Evolutionary conservation across 1,139 yeast genomes (phyloP).

Genomic region (Scheffersomyces titani): DNA sequence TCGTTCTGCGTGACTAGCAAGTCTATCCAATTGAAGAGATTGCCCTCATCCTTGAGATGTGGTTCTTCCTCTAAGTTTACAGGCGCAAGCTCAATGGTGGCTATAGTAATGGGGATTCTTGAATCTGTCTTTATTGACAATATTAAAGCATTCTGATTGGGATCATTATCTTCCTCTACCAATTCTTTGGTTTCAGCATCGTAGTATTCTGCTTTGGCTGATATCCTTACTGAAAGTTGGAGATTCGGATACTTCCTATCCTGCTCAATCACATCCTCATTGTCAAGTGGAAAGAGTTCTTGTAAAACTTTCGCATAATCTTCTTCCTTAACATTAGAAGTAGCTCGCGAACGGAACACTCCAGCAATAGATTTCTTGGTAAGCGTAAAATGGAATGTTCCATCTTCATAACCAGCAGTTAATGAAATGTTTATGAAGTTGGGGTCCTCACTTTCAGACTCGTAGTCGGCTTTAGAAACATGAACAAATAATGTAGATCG

Average conservation of each 20-base stretch:
- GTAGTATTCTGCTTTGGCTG: constrained; percentile 11
- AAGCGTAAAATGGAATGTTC: constrained; percentile 15
- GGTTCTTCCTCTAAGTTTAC: constrained; percentile 13
- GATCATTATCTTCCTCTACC: constrained; percentile 16
- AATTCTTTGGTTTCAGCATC: constrained; percentile 17
- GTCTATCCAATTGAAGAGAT: constrained; percentile 32
- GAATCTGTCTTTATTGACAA: constrained; percentile 24
- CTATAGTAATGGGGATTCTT: constrained; percentile 26
- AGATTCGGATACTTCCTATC: not conserved
- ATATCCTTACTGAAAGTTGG: constrained; percentile 4
- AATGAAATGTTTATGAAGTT: constrained; percentile 13
- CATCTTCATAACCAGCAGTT: constrained; percentile 21
- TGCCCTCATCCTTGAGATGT: constrained; percentile 12
- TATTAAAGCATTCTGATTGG: constrained; percentile 13
- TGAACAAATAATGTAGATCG: constrained; percentile 14
- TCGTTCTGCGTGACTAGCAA: constrained; percentile 17
- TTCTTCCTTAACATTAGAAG: not conserved
- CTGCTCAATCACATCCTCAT: constrained; percentile 3
- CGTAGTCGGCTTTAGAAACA: constrained; percentile 3
- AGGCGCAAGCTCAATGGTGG: constrained; percentile 18
- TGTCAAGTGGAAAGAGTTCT: constrained; percentile 8
- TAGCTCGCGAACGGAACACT: constrained; percentile 4
- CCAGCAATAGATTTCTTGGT: constrained; percentile 1
- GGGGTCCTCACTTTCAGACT: constrained; percentile 7
- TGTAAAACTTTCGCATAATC: constrained; percentile 3